phyloP scores from a whole-genome alignment of 1,139 yeast genomes.

The Candida dubliniensis region DNA sequence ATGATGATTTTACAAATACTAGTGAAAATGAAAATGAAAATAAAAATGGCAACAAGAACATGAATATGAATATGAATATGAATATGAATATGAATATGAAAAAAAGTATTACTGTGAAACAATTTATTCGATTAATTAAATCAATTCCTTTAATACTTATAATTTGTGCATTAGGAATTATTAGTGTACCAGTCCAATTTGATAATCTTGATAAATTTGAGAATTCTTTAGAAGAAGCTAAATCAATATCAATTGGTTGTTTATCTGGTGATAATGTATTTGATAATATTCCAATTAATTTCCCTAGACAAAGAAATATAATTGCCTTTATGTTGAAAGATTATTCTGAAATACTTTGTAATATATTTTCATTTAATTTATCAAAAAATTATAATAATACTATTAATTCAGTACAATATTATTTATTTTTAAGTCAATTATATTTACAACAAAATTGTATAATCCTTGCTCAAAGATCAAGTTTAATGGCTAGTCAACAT shows the following conservation, averaged over 20 bases:
- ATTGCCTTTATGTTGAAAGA: conserved; percentile 27
- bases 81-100: too few species aligned
- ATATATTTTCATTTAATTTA: conserved; percentile 26
- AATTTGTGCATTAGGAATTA: conserved; percentile 36
- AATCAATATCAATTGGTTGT: conserved; percentile 20
- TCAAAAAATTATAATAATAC: conserved; percentile 24
- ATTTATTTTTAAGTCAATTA: conserved; percentile 37
- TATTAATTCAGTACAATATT: conserved; percentile 26
- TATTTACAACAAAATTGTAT: conserved; percentile 40
- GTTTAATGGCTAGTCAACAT: conserved; percentile 33
- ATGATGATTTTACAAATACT: too few species aligned
- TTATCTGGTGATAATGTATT: conserved; percentile 13
- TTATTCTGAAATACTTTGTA: conserved; percentile 24
- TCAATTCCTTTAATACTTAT: conserved; percentile 30
- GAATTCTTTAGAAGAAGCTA: conserved; percentile 32
- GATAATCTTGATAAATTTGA: conserved; percentile 33
- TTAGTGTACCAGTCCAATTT: conserved; percentile 34
- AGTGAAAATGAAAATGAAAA: too few species aligned
- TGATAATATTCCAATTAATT: conserved; percentile 13
- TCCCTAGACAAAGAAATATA: conserved; percentile 23
- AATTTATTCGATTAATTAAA: conserved; percentile 24
- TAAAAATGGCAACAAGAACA: too few species aligned
- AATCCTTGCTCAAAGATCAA: conserved; percentile 34
- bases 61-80: too few species aligned
- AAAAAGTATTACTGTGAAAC: conserved; percentile 19